Evolutionary conservation across 1,284 basidiomycete genomes (phyloP), one percentile per base, ranked within the genome.

Genomic region (Leccinum solheimii): DNA sequence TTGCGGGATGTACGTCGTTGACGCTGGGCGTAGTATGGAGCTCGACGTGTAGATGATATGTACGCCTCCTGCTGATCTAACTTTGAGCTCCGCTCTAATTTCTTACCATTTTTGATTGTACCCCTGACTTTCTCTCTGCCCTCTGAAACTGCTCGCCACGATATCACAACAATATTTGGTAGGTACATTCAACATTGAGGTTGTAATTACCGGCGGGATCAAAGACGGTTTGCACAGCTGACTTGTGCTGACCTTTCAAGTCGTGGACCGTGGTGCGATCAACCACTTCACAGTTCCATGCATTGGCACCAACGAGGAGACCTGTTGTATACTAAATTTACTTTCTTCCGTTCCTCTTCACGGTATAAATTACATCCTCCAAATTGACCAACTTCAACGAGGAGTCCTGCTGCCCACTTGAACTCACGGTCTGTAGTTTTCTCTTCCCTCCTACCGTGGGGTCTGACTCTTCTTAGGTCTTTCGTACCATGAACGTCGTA

Each of bases 61-160:
- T 26, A 1, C 34, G 5, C 43, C 48, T 30, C 23, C 6, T 53
- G 10, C 53, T 7, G 34, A 73, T 71, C 61, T 58, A 59, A 59
- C 52, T 70, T 70, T n/a, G 49, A 60, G 40, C 71, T 73, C 71
- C 71, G 69, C 61, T 66, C 57, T 7, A 72, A 69, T 8, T 0
- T 0, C 9, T 9, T 64, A 2, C 69, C 59, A 40, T 49, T 59
- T 62, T 59, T 7, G 38, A 23, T 30, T 19, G 0, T 45, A 13
- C 61, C 57, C 69, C 69, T 63, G 16, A 55, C 5, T 27, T 6
- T 9, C 13, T 21, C 11, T 30, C 6, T 48, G 45, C 45, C 34
- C 5, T n/a, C 3, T 19, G n/a, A 40, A 52, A 32, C n/a, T n/a
- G 9, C 49, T 51, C 49, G 16, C 26, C 26, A n/a, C 10, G 11